Conservation (phyloP, 1,284 basidiomycete species). For the Peniophora sp. region DNA sequence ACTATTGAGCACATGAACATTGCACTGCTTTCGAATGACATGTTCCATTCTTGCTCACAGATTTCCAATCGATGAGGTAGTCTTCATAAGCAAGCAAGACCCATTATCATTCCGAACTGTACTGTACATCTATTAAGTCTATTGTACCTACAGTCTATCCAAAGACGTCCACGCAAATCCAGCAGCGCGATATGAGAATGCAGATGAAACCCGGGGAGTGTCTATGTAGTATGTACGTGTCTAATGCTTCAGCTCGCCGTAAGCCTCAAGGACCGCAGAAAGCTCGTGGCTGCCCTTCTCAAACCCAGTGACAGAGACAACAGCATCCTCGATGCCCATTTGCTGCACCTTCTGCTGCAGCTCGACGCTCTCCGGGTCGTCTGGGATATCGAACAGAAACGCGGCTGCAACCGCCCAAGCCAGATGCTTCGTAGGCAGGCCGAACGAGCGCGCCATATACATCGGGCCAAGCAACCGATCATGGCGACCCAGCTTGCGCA, state of each 20-base stretch:
- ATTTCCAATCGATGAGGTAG: too few species aligned
- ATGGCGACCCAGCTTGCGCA: conserved; percentile 26
- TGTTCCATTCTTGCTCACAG: too few species aligned
- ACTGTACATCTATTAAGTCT: too few species aligned
- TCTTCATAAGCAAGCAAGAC: too few species aligned
- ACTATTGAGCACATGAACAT: too few species aligned
- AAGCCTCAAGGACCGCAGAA: conserved; percentile 15
- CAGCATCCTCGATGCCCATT: conserved; percentile 18
- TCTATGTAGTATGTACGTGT: background rate
- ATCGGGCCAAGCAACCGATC: conserved; percentile 30
- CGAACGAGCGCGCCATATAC: conserved; percentile 24
- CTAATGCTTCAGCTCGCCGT: conserved; percentile 13
- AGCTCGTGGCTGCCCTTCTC: conserved; percentile 16
- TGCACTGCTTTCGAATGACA: too few species aligned
- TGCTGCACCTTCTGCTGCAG: conserved; percentile 18
- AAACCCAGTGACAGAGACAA: conserved; percentile 20
- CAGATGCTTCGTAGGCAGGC: conserved; percentile 22
- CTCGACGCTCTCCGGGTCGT: conserved; percentile 25
- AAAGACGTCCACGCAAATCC: too few species aligned
- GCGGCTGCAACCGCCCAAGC: conserved; percentile 28
- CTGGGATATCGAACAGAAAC: conserved; percentile 23
- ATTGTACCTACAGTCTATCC: too few species aligned
- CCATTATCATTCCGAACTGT: too few species aligned
- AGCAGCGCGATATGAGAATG: too few species aligned
- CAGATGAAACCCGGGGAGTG: too few species aligned